Base-by-base conservation (phyloP, 2,329 filamentous ascomycete genomes). In the Cryphonectria radicalis region DNA sequence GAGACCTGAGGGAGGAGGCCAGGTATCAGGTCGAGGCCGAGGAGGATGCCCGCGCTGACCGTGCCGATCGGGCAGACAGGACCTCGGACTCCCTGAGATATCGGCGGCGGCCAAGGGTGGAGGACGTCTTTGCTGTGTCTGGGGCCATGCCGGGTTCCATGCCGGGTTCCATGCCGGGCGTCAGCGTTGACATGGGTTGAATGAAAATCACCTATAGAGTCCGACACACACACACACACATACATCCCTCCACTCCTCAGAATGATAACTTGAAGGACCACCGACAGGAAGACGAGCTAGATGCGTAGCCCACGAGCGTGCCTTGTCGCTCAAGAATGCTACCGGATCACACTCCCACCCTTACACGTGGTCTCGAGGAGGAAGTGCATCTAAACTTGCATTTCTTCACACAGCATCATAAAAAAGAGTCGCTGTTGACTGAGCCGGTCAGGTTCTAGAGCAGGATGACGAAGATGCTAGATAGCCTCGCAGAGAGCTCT, bases 1-100 rank as follows among this genome's bases (percentile, higher is more conserved):
- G 83, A 46, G 86, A 89, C 65, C 70, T 86, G 59, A 82, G 84
- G 67, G 86, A 87, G 17, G 87, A 89, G 72, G 81, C 84, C 17
- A 81, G 84, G 59, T 82, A 81, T 69, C 86, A 86, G 69, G 78
- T 82, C 11, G 82, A 84, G 57, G 82, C 83, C 7, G 87, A 88
- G 66, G 74, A 81, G 25, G 80, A 78, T 66, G 76, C 74, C n/a
- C 72, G 77, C 53, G 74, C 76, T 76, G 78, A 83, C 63, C 74
- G 81, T 74, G 80, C 76, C 64, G 75, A 73, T 25, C 71, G 77
- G 32, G 73, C 75, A 75, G 77, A 83, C 62, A 75, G 81, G 75
- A 82, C 73, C 28, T 75, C 77, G n/a, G 79, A 80, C 50, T 77
- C 78, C 5, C 70, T 80, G 63, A 76, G 77, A 25, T 77, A 78